phyloP scores from a whole-genome alignment of 176 grass and related monocot genomes.

The Coix lacrymajobi region DNA sequence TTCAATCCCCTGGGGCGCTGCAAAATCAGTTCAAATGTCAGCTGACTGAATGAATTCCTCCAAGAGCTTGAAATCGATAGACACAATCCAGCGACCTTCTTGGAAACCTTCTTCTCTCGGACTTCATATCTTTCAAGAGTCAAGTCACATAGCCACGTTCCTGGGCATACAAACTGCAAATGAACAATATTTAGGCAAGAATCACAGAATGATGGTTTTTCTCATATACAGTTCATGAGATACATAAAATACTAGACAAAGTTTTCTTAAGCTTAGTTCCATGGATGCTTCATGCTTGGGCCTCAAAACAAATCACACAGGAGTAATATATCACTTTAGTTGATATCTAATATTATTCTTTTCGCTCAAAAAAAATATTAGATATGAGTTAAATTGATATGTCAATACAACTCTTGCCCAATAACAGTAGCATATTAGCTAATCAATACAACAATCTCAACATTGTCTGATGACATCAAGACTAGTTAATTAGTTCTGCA shows the following conservation, averaged over 20 bases:
- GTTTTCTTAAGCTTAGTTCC: background rate
- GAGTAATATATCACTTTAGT: background rate
- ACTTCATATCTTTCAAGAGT: slow-evolving; percentile 94
- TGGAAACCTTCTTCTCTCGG: slow-evolving; percentile 84
- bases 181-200: background rate
- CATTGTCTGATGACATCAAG: background rate
- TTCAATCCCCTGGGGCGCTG: slow-evolving; percentile 85
- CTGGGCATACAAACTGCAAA: slow-evolving; percentile 79
- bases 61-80: background rate
- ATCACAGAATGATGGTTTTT: background rate
- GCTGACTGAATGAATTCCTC: background rate
- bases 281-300: background rate
- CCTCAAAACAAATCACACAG: background rate
- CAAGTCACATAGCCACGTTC: slow-evolving; percentile 82
- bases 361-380: background rate
- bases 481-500: background rate
- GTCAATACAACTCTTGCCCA: background rate
- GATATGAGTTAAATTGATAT: slow-evolving; percentile 1
- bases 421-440: background rate
- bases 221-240: background rate
- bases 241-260: background rate
- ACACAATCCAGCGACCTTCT: slow-evolving; percentile 55
- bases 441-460: background rate
- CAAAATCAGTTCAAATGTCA: slow-evolving; percentile 2
- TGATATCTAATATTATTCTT: too few species aligned